Percentiles rank a stretch among this genome's conserved stretches.
phyloP scores from a whole-genome alignment of 1,284 basidiomycete species.

The Ganoderma boninense region DNA sequence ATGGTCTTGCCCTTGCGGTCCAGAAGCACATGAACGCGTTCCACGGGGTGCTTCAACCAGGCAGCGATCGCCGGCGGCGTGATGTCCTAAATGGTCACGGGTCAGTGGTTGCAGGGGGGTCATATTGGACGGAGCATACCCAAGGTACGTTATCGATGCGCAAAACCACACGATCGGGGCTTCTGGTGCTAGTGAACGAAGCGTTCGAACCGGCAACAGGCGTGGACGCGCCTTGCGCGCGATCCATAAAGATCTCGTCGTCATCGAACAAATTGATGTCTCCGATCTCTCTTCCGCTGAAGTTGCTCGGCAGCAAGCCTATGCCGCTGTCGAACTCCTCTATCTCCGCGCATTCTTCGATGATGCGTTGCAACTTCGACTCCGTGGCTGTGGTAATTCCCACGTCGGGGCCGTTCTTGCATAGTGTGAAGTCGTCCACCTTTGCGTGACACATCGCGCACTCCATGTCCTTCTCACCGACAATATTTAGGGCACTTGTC shows the following conservation, averaged over 20 bases:
- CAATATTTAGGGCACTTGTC: conserved; percentile 84
- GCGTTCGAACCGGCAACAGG: conserved; percentile 34
- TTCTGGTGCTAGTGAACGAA: conserved; percentile 16
- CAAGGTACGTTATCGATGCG: conserved; percentile 87
- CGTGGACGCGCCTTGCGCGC: conserved; percentile 43
- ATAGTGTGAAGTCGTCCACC: conserved; percentile 73
- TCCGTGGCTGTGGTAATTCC: neutral
- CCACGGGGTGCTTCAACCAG: conserved; percentile 75
- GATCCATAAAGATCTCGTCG: conserved; percentile 40
- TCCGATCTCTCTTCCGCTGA: conserved; percentile 29
- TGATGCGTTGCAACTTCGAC: conserved; percentile 24
- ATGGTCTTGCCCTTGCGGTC: conserved; percentile 82
- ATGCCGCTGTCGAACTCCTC: conserved; percentile 33
- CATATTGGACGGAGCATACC: conserved; percentile 55
- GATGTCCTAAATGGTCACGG: conserved; percentile 64
- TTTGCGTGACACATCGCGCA: conserved; percentile 77
- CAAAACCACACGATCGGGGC: conserved; percentile 63
- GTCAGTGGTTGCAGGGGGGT: conserved; percentile 5
- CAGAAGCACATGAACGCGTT: conserved; percentile 76
- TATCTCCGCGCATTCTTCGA: conserved; percentile 31
- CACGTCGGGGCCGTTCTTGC: conserved; percentile 31
- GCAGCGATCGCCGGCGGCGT: conserved; percentile 72
- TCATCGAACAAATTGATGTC: conserved; percentile 27
- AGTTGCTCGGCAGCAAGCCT: conserved; percentile 32
- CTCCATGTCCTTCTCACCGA: conserved; percentile 85